These are phyloP conservation scores for Aureobasidium zeae DNA, from an alignment of 2,329 filamentous ascomycete genomes.

Conservation along the genomic window DNA sequence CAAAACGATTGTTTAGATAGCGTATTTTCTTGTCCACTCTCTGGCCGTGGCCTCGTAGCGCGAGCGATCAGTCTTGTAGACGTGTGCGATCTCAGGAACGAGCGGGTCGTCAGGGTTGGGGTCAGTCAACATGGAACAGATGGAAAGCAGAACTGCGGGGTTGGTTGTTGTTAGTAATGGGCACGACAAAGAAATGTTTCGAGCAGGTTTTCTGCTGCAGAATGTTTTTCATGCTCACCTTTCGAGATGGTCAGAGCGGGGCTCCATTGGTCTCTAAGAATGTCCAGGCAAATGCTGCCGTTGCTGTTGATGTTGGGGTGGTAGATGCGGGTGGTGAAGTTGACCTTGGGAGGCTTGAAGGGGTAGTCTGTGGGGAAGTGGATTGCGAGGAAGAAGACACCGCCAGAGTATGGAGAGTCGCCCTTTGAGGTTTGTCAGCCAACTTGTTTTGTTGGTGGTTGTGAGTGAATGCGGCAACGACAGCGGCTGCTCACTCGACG, in stretches of 20 bases:
- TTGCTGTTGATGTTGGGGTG: slow-evolving; percentile 99
- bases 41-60: slow-evolving; percentile 93
- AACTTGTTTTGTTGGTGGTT: slow-evolving; percentile 2
- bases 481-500: neutral
- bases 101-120: slow-evolving; percentile 98
- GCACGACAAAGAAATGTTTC: no score
- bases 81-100: slow-evolving; percentile 96
- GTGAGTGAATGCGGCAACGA: slow-evolving; percentile 11
- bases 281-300: slow-evolving; percentile 97
- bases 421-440: slow-evolving; percentile 44
- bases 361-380: slow-evolving; percentile 99
- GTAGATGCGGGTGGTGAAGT: slow-evolving; percentile 99
- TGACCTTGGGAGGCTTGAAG: slow-evolving; percentile 99
- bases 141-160: slow-evolving; percentile 75
- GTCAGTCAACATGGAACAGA: slow-evolving; percentile 99
- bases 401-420: slow-evolving; percentile 95
- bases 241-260: slow-evolving; percentile 97
- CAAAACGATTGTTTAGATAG: slow-evolving; percentile 62
- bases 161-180: slow-evolving; percentile 22
- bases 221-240: no score
- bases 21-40: slow-evolving; percentile 99
- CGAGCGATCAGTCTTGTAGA: slow-evolving; percentile 97
- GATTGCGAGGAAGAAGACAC: slow-evolving; percentile 97
- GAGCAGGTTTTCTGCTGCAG: no score
- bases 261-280: slow-evolving; percentile 98